A percentile compares a stretch with the other conserved stretches of the same genome.
Conservation (phyloP, 345 rosid genomes). For the Camelina laxa region DNA sequence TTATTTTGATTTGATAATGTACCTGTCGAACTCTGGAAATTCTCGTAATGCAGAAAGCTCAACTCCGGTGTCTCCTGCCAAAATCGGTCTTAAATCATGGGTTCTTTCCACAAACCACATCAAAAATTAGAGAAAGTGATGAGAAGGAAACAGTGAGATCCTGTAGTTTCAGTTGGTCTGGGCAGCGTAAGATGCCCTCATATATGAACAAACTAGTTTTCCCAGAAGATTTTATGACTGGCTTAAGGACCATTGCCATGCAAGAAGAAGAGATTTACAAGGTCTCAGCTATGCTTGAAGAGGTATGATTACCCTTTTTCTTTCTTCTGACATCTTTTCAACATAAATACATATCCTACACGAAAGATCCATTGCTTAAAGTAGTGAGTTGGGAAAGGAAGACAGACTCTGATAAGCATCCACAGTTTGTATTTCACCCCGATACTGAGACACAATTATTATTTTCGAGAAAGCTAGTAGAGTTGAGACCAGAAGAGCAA, state of each 20-base stretch:
- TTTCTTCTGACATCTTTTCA: not conserved
- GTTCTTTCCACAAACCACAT: conserved; percentile 54
- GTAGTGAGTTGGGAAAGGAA: not conserved
- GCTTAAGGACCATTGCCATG: conserved; percentile 86
- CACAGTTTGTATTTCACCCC: not conserved
- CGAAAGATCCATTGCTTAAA: conserved; percentile 4
- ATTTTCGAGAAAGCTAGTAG: conserved; percentile 60
- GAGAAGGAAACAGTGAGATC: conserved; percentile 34
- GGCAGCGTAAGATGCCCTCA: conserved; percentile 75
- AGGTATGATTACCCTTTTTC: conserved; percentile 54
- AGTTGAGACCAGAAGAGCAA: conserved; percentile 62
- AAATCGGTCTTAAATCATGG: conserved; percentile 67
- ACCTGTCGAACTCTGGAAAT: conserved; percentile 23
- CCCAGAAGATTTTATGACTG: conserved; percentile 78
- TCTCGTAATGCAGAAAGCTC: conserved; percentile 63
- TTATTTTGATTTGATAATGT: not conserved
- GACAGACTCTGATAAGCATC: not conserved
- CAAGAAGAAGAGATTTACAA: conserved; percentile 71
- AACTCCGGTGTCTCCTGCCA: conserved; percentile 82
- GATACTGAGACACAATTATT: conserved; percentile 19
- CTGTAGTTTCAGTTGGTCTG: conserved; percentile 88
- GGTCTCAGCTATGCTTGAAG: conserved; percentile 79
- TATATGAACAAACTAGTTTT: conserved; percentile 78
- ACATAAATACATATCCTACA: conserved; percentile 10
- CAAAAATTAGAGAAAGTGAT: conserved; percentile 45